Evolutionary conservation across 1,139 yeast species (phyloP), one percentile per base, ranked within the genome.

Genomic region (Candida sanyaensis): DNA sequence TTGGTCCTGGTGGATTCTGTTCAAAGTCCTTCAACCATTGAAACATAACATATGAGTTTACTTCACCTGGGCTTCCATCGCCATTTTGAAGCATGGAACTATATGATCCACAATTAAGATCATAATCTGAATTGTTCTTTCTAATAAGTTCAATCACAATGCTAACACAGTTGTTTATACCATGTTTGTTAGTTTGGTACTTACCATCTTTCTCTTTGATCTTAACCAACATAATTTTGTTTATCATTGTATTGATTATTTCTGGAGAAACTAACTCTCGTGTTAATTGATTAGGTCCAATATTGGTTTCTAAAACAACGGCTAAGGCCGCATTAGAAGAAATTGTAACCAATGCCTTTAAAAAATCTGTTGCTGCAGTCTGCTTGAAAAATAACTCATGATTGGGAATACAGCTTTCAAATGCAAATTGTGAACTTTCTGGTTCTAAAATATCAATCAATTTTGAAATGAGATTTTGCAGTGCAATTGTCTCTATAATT

Each of bases 351-450:
- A 95, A 81, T 0, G 98, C 98, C 63, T 93, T 95, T 47, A 93
- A 70, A n/a, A 93, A 93, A 63, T 93, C 99, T 9, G 97, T 96
- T 1, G 96, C 96, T 0, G 98, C 96, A 2, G 96, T 86, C 65
- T 93, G 98, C 45, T 83, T 83, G 50, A 93, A 82, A 33, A 86
- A 76, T 37, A 65, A 55, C 44, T 58, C 60, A 39, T 65, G 67
- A 46, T 70, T 65, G 1, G 77, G 70, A 32, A 72, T 66, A 24
- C 55, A 55, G 5, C 50, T 46, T 11, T 52, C 53, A 2, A 48
- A 49, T 10, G 47, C 57, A 54, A 71, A 72, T 47, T 69, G 76
- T 1, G 70, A 60, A 6, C 69, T 65, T 39, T 74, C 71, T 0
- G 84, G 81, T 47, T 72, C 73, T 51, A 84, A 64, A 17, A 80